phyloP scores from a whole-genome alignment of 1,284 basidiomycete species.

The Pyrrhoderma lamaoense region DNA sequence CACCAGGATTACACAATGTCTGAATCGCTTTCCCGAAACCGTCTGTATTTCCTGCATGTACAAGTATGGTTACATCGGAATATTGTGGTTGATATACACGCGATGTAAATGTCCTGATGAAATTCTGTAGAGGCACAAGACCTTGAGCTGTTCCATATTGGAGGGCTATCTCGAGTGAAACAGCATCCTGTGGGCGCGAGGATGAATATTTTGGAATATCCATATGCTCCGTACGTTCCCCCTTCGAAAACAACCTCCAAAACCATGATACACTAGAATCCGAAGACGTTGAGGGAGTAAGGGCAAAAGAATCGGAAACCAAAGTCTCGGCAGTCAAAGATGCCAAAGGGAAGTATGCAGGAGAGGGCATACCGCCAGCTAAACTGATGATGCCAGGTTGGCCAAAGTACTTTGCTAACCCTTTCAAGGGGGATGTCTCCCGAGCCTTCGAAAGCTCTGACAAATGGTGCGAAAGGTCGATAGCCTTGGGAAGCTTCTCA shows the following conservation, averaged over 20 bases:
- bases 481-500: slow-evolving; percentile 30
- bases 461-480: slow-evolving; percentile 56
- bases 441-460: slow-evolving; percentile 48
- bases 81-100: slow-evolving; percentile 67
- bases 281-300: slow-evolving; percentile 20
- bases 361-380: slow-evolving; percentile 56
- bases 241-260: slow-evolving; percentile 51
- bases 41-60: slow-evolving; percentile 74
- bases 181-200: slow-evolving; percentile 32
- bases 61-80: slow-evolving; percentile 53
- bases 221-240: slow-evolving; percentile 43
- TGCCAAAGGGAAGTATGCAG: slow-evolving; percentile 58
- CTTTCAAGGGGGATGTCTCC: slow-evolving; percentile 55
- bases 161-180: slow-evolving; percentile 61
- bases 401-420: slow-evolving; percentile 46
- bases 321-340: slow-evolving; percentile 43
- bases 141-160: slow-evolving; percentile 69
- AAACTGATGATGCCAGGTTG: slow-evolving; percentile 46
- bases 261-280: slow-evolving; percentile 48
- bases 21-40: slow-evolving; percentile 44
- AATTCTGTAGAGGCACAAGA: slow-evolving; percentile 41
- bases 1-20: slow-evolving; percentile 66
- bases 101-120: slow-evolving; percentile 52
- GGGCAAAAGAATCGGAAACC: slow-evolving; percentile 31
- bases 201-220: slow-evolving; percentile 56